Evolutionary conservation across 352 stramenopile species (phyloP).

Genomic region (Nothophytophthora sp.): DNA sequence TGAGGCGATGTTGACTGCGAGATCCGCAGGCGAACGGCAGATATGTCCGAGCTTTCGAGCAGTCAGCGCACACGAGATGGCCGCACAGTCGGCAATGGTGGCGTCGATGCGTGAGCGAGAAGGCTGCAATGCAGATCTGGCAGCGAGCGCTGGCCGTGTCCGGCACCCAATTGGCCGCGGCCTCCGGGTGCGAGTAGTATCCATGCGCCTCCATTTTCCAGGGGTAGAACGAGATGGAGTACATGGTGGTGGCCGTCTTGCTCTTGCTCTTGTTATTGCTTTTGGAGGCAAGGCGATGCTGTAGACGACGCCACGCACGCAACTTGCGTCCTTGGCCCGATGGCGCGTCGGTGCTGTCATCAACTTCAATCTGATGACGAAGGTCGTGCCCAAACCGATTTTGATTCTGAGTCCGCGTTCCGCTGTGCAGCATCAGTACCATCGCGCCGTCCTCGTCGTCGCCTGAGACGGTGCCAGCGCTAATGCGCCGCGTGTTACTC

Average conservation of each 20-base stretch:
- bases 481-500: conserved; percentile 16
- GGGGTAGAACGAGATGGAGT: conserved; percentile 76
- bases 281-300: conserved; percentile 12
- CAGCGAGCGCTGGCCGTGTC: conserved; percentile 66
- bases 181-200: conserved; percentile 73
- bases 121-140: conserved; percentile 56
- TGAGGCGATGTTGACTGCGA: conserved; percentile 61
- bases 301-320: conserved; percentile 12
- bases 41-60: conserved; percentile 67
- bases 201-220: conserved; percentile 70
- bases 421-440: conserved; percentile 1
- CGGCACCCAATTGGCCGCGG: conserved; percentile 70
- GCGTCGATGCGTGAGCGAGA: conserved; percentile 65
- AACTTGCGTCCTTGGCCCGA: conserved; percentile 7
- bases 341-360: conserved; percentile 2
- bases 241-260: conserved; percentile 43
- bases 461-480: conserved; percentile 6
- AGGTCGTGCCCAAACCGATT: neutral
- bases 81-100: conserved; percentile 87
- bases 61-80: conserved; percentile 70
- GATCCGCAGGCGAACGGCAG: conserved; percentile 51
- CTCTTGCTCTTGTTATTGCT: conserved; percentile 9
- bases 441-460: conserved; percentile 6
- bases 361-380: neutral
- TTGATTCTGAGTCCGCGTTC: conserved; percentile 6